Evolutionary conservation across 306 rosid genomes (phyloP).

Genomic region (Trifolium subterraneum): DNA sequence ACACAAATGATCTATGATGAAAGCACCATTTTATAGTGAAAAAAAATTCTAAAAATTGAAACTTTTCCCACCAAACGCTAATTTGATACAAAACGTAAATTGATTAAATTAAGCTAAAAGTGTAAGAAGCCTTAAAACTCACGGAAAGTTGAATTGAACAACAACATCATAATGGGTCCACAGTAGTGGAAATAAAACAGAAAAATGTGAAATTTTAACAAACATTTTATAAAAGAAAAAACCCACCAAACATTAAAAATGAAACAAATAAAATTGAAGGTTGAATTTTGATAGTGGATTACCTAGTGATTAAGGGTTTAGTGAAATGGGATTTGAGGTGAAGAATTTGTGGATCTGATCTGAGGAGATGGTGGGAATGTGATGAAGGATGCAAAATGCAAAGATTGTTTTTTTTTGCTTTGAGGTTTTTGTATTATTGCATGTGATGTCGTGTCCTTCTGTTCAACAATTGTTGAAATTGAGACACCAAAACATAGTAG

Average conservation of each 20-base stretch:
- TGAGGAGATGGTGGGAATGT: neutral
- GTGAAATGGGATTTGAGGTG: neutral
- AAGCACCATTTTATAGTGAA: slow-evolving; percentile 45
- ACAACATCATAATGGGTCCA: slow-evolving; percentile 46
- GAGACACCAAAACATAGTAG: too few relatives aligned
- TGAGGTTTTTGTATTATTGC: neutral
- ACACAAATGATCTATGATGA: slow-evolving; percentile 44
- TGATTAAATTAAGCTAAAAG: neutral
- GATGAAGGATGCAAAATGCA: neutral
- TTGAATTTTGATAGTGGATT: neutral
- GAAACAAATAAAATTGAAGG: neutral
- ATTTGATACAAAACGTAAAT: slow-evolving; percentile 1
- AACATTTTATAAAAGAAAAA: slow-evolving; percentile 7
- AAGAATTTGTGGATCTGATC: slow-evolving; percentile 9
- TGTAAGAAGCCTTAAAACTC: slow-evolving; percentile 49
- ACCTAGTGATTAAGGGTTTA: slow-evolving; percentile 7
- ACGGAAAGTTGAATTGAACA: slow-evolving; percentile 49
- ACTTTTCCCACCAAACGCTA: slow-evolving; percentile 47
- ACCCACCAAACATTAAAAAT: slow-evolving; percentile 21
- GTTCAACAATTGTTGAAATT: neutral
- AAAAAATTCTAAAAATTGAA: slow-evolving; percentile 12
- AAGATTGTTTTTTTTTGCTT: neutral
- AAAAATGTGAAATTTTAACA: slow-evolving; percentile 42
- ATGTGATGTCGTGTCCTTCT: slow-evolving; percentile 23
- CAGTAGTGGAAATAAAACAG: slow-evolving; percentile 20